Evolutionary conservation across 2,329 filamentous ascomycete species (phyloP), one percentile per base, ranked within the genome.

Genomic region (Microsporum ferrugineum): DNA sequence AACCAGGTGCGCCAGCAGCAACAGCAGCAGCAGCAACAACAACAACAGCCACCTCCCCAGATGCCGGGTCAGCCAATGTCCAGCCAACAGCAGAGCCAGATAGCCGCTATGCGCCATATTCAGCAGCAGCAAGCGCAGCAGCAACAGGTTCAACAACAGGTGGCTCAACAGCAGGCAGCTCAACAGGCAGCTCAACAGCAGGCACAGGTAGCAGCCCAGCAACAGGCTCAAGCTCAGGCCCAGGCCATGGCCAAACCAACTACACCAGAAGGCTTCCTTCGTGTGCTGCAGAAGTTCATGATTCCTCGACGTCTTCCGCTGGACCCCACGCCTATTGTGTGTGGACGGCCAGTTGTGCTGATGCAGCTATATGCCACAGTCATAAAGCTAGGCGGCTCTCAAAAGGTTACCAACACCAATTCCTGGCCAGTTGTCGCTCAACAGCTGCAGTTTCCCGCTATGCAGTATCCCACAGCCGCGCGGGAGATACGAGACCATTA

Each of bases 211-310:
- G 76, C 75, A 58, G 69, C 73, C 34, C 75, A 76, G 61, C 72
- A 75, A 68, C 74, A 71, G n/a, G 71, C 72, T 5, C 69, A 81
- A 49, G 57, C 56, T 49, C 72, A 76, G 64, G 76, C 79, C 61
- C 75, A 75, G 61, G 72, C 69, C 66, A 73, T 75, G 68, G 60
- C 68, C 2, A 76, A 76, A 60, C 72, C 73, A 0, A 69, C 67
- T 70, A 76, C 73, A 39, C 84, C 83, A 0, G 87, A 91, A 63
- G 80, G 81, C 36, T 91, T 91, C 65, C 79, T 95, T 73, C 88
- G 89, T 68, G 88, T 86, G 43, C 78, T 97, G 5, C 82, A 84
- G 23, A 77, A 81, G n/a, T 88, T 95, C 65, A 95, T 95, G 86
- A 82, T 82, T 63, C 80, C 84, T 56, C 85, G 88, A 62, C 84